Base-by-base conservation (phyloP, 164 flowering plant genomes). In the Annona cherimola region DNA sequence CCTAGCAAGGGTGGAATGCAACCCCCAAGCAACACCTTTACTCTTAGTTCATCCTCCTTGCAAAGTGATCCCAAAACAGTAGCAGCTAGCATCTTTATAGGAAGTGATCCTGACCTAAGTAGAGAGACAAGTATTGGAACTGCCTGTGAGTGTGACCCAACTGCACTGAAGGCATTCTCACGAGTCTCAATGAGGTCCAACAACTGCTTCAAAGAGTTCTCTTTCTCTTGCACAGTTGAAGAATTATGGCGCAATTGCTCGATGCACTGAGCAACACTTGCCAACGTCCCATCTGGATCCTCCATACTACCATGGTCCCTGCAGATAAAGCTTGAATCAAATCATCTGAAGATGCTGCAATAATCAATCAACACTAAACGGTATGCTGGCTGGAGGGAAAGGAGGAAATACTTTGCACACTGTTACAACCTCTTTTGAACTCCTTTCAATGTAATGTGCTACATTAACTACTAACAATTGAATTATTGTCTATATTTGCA, bases 201-300 rank as follows among this genome's bases (percentile, higher is more conserved):
- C 83, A 96, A 79, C 77, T 92, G 95, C 84, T 70, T 89, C 84
- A 93, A 75, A 43, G 88, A 80, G 78, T 68, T 78, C 73, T 93
- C 99, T 80, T 92, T 96, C 73, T 93, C 99, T 79, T 89, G 96
- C 18, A 75, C 75, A 60, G 95, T 80, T 14, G 96, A 91, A 66
- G 98, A 86, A 80, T 80, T 86, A 71, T 83, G 90, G 26, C 97
- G 86, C 86, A 96, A 81, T 75, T 87, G 92, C 88, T 93, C 98
- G 83, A 96, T 90, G 83, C 96, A 96, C 75, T 93, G 99, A 60
- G 98, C 99, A 79, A 96, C 99, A 83, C 90, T 92, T 69, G 98
- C 93, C 45, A 93, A 73, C 78, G 97, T 93, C 69, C 98, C 98
- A 85, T 96, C 99, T 57, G 94, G 90, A 79, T 96, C 99, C 82